Evolutionary conservation across 257 asterid species (phyloP).

Genomic region (Solanum okadae): DNA sequence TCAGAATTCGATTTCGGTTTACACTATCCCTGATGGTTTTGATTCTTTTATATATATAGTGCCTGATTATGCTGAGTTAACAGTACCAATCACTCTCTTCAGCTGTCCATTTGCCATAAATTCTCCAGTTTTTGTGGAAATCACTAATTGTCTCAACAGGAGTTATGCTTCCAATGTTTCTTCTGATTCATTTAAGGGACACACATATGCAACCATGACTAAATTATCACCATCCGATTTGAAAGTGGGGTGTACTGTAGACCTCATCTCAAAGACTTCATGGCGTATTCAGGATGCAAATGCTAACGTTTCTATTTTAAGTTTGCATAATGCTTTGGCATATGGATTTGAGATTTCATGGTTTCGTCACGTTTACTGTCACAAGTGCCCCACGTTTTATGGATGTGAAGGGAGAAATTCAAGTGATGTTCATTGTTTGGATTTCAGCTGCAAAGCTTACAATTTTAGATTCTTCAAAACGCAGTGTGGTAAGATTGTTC

Average conservation of each 20-base stretch:
- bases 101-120: slow-evolving; percentile 15
- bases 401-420: background rate
- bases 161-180: background rate
- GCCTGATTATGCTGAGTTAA: background rate
- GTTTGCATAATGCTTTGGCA: background rate
- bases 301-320: background rate
- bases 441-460: rapidly evolving
- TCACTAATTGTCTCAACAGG: background rate
- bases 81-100: background rate
- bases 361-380: background rate
- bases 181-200: background rate
- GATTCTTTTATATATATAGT: too few relatives aligned
- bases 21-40: background rate
- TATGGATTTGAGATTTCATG: slow-evolving; percentile 26
- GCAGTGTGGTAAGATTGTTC: rapidly evolving
- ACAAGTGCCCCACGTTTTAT: background rate
- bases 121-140: background rate
- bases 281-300: background rate
- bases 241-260: background rate
- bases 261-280: background rate
- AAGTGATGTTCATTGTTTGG: background rate
- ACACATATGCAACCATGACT: slow-evolving; percentile 5
- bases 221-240: background rate
- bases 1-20: too few relatives aligned
- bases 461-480: background rate